These are phyloP conservation scores for Globisporangium irregulare DNA, from an alignment of 352 stramenopile species.

Conservation along the genomic window DNA sequence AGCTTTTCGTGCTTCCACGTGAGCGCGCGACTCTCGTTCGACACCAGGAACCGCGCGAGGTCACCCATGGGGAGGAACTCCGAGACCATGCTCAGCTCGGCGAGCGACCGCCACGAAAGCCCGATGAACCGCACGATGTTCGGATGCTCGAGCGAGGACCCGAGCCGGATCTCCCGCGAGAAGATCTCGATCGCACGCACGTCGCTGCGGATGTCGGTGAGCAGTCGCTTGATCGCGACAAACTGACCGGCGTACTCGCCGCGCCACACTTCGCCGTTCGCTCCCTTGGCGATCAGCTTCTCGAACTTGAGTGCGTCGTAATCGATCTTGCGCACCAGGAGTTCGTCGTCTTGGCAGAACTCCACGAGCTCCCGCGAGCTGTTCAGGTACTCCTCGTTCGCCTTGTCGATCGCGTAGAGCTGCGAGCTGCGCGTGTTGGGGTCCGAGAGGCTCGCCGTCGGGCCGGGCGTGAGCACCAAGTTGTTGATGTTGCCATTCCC, in stretches of 20 bases:
- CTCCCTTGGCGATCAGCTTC: conserved; percentile 40
- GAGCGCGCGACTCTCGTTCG: conserved; percentile 31
- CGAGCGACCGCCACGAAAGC: conserved; percentile 47
- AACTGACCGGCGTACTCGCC: conserved; percentile 33
- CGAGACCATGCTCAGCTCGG: conserved; percentile 54
- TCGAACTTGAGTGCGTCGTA: conserved; percentile 40
- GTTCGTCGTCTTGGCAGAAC: conserved; percentile 39
- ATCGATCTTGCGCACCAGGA: conserved; percentile 44
- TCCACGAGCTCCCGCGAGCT: conserved; percentile 32
- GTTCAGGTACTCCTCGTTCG: conserved; percentile 13
- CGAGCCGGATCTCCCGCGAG: conserved; percentile 49
- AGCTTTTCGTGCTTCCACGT: conserved; percentile 53
- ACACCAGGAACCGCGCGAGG: conserved; percentile 43
- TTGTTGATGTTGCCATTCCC: conserved; percentile 1
- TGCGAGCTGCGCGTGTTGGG: conserved; percentile 10
- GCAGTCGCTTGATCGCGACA: conserved; percentile 63
- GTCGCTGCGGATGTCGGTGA: conserved; percentile 46
- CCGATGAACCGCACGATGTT: conserved; percentile 73
- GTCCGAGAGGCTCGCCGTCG: neutral
- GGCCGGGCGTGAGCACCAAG: conserved; percentile 2
- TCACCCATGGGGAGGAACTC: conserved; percentile 65
- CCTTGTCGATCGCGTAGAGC: conserved; percentile 7
- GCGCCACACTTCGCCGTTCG: conserved; percentile 63
- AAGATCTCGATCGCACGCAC: conserved; percentile 43
- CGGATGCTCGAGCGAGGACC: conserved; percentile 43